Percentiles rank a stretch among this genome's conserved stretches.
These are phyloP conservation scores for Cynara cardunculus DNA, from an alignment of 129 eudicot genomes.

Conservation along the genomic window DNA sequence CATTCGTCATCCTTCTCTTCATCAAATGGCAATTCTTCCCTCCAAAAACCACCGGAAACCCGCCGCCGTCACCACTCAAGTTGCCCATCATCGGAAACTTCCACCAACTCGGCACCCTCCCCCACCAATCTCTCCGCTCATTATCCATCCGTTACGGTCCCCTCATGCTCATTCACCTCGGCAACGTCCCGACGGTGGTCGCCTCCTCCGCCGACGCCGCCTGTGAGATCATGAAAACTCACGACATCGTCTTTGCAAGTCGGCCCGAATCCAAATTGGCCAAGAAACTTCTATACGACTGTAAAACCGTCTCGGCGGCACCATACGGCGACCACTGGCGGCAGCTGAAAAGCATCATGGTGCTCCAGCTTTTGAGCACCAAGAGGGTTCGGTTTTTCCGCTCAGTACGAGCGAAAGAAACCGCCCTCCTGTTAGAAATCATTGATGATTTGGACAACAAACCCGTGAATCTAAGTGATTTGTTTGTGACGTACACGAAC, in stretches of 20 bases:
- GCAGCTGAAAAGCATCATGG: slow-evolving; percentile 43
- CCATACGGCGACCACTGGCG: slow-evolving; percentile 69
- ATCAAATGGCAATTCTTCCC: slow-evolving; percentile 24
- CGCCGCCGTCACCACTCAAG: slow-evolving; percentile 52
- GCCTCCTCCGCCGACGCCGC: slow-evolving; percentile 53
- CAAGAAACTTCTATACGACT: slow-evolving; percentile 29
- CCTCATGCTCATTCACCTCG: slow-evolving; percentile 53
- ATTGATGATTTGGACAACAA: background rate
- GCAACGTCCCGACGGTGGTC: slow-evolving; percentile 35
- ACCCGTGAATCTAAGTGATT: slow-evolving; percentile 33
- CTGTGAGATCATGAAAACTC: slow-evolving; percentile 49
- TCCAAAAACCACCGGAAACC: slow-evolving; percentile 5
- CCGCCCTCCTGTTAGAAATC: slow-evolving; percentile 13
- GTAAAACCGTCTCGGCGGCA: slow-evolving; percentile 32
- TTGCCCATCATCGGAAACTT: slow-evolving; percentile 53
- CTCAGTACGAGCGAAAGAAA: slow-evolving; percentile 37
- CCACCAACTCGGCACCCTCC: slow-evolving; percentile 43
- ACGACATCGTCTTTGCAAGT: slow-evolving; percentile 45
- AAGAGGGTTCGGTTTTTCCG: slow-evolving; percentile 38
- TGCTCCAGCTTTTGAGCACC: slow-evolving; percentile 46
- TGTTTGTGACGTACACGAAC: slow-evolving; percentile 20
- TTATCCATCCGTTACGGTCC: slow-evolving; percentile 39
- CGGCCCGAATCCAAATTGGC: slow-evolving; percentile 27
- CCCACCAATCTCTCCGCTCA: slow-evolving; percentile 41
- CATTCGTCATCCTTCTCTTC: slow-evolving; percentile 21